A percentile compares a stretch with the other conserved stretches of the same genome.
Evolutionary conservation across 495 filamentous ascomycete genomes (phyloP).

Genomic region (Bryoglossum gracile): DNA sequence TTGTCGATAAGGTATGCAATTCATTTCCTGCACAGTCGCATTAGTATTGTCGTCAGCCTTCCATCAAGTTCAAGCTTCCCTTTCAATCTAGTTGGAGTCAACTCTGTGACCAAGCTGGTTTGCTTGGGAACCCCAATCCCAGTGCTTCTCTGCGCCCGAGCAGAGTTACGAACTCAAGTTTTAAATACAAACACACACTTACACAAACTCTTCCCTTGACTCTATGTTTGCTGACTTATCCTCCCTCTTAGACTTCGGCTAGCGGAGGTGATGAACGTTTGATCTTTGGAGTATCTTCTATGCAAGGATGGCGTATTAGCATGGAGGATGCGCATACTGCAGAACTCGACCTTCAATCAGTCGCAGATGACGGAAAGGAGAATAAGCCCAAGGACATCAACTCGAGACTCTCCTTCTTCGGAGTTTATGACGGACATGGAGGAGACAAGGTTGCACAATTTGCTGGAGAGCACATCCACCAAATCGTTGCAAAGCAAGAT

Average conservation of each 20-base stretch:
- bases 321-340: constrained; percentile 97
- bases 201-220: background rate
- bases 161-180: no score
- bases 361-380: constrained; percentile 45
- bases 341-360: constrained; percentile 72
- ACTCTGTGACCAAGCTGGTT: no score
- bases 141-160: no score
- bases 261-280: constrained; percentile 89
- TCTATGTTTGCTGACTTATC: constrained; percentile 16
- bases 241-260: constrained; percentile 60
- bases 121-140: no score
- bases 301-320: constrained; percentile 99
- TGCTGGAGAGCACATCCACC: constrained; percentile 85
- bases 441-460: constrained; percentile 94
- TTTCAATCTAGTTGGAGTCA: no score
- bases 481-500: constrained; percentile 90
- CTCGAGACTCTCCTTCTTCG: constrained; percentile 84
- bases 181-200: no score
- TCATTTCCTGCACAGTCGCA: constrained; percentile 1
- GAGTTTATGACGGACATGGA: constrained; percentile 96
- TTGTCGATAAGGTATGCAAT: constrained; percentile 88
- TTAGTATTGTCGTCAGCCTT: no score
- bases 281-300: constrained; percentile 88
- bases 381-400: constrained; percentile 54
- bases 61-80: no score